These are phyloP conservation scores for Neurospora sp. DNA, from an alignment of 495 filamentous ascomycete genomes.

Conservation along the genomic window DNA sequence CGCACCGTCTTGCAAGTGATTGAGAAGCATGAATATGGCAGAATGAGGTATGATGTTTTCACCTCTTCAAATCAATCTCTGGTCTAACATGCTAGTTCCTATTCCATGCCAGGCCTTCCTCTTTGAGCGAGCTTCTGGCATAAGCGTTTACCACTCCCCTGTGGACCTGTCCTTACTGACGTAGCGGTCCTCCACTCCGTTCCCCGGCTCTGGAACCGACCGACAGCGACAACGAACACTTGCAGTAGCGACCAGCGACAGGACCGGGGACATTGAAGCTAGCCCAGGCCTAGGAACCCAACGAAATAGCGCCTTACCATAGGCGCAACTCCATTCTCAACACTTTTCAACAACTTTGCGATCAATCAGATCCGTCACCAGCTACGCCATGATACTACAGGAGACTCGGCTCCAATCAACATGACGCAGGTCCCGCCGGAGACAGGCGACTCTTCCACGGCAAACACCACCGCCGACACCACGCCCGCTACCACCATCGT, in stretches of 20 bases:
- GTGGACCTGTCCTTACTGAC: background rate
- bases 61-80: background rate
- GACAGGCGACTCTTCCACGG: slow-evolving; percentile 21
- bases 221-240: background rate
- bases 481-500: background rate
- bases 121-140: background rate
- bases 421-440: slow-evolving; percentile 38
- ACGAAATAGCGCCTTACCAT: background rate
- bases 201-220: background rate
- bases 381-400: slow-evolving; percentile 19
- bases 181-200: background rate
- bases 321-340: background rate
- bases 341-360: slow-evolving; percentile 1
- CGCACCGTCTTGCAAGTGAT: background rate
- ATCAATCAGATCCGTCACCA: background rate
- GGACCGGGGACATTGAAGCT: background rate
- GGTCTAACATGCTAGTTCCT: background rate
- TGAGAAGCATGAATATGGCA: background rate
- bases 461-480: background rate
- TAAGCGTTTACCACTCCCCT: background rate
- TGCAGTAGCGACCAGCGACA: background rate
- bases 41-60: background rate
- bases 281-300: background rate
- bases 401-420: slow-evolving; percentile 15
- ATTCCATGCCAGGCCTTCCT: background rate